A percentile compares a stretch with the other conserved stretches of the same genome.
Evolutionary conservation across 352 stramenopile genomes (phyloP).

Genomic region (Globisporangium lucens): DNA sequence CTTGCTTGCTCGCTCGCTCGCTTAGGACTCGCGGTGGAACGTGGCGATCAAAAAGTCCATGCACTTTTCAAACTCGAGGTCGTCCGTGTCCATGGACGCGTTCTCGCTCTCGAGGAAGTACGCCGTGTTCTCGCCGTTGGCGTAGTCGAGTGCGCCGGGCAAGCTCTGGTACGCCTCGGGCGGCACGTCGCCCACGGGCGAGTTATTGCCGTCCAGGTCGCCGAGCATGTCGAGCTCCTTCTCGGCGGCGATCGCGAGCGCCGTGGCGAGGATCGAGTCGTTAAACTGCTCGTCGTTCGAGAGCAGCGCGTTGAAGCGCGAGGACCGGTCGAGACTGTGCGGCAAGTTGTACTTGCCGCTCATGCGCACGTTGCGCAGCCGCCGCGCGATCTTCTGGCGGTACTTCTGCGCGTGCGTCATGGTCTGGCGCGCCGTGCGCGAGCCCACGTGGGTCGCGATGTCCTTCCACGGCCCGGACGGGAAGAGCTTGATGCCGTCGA

Average conservation of each 20-base stretch:
- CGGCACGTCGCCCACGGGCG: slow-evolving; percentile 26
- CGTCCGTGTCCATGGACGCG: slow-evolving; percentile 41
- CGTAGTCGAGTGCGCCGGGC: slow-evolving; percentile 44
- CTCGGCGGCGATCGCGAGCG: slow-evolving; percentile 68
- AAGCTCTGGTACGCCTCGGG: slow-evolving; percentile 50
- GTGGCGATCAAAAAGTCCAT: slow-evolving; percentile 82
- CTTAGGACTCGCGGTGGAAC: slow-evolving; percentile 49
- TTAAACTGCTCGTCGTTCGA: slow-evolving; percentile 79
- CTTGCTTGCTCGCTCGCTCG: background rate
- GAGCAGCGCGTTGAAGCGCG: slow-evolving; percentile 66
- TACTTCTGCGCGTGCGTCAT: slow-evolving; percentile 87
- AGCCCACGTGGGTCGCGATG: slow-evolving; percentile 68
- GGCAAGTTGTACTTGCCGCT: slow-evolving; percentile 60
- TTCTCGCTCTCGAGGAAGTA: slow-evolving; percentile 43
- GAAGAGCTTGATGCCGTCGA: slow-evolving; percentile 77
- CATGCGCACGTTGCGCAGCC: slow-evolving; percentile 67
- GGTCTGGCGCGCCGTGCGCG: slow-evolving; percentile 68
- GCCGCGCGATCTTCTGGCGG: slow-evolving; percentile 75
- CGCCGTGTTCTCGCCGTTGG: slow-evolving; percentile 36
- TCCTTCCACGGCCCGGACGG: slow-evolving; percentile 75
- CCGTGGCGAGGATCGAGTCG: slow-evolving; percentile 73
- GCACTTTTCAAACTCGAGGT: slow-evolving; percentile 77
- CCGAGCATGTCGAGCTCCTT: slow-evolving; percentile 67
- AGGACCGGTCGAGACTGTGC: slow-evolving; percentile 68
- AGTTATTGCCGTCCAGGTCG: slow-evolving; percentile 32